These are phyloP conservation scores for Phyllosticta citriasiana DNA, from an alignment of 2,329 filamentous ascomycete species.

Conservation along the genomic window DNA sequence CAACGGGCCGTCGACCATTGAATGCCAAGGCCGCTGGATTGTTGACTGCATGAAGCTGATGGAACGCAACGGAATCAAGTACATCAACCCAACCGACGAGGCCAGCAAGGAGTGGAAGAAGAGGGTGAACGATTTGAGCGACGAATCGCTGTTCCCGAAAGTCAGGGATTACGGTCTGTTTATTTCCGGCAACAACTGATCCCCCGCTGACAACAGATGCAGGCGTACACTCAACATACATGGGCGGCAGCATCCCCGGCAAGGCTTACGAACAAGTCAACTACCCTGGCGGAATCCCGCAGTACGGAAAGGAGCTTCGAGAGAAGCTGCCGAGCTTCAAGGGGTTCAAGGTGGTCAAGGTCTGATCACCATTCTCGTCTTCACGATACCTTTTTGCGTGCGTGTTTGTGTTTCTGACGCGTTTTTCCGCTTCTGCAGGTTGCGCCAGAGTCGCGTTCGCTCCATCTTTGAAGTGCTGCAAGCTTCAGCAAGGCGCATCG, in stretches of 20 bases:
- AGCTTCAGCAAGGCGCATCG: no score
- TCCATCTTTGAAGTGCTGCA: no score
- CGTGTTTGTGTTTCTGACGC: no score
- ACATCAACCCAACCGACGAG: slow-evolving; percentile 27
- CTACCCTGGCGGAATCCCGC: slow-evolving; percentile 30
- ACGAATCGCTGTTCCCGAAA: slow-evolving; percentile 32
- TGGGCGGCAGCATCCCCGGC: slow-evolving; percentile 38
- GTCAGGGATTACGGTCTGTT: slow-evolving; percentile 23
- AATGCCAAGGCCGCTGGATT: slow-evolving; percentile 31
- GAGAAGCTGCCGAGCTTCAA: slow-evolving; percentile 25
- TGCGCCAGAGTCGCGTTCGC: no score
- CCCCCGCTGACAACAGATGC: background rate
- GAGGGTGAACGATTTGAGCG: slow-evolving; percentile 30
- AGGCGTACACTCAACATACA: slow-evolving; percentile 21
- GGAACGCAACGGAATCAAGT: slow-evolving; percentile 18
- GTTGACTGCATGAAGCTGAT: slow-evolving; percentile 26
- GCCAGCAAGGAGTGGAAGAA: slow-evolving; percentile 31
- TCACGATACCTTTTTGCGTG: no score
- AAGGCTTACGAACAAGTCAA: slow-evolving; percentile 33
- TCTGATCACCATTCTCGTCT: background rate
- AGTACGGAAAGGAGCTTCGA: slow-evolving; percentile 31
- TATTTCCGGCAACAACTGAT: background rate
- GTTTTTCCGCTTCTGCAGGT: no score
- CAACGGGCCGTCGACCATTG: slow-evolving; percentile 34
- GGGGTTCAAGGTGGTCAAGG: slow-evolving; percentile 17